Evolutionary conservation across 495 filamentous ascomycete genomes (phyloP).

Genomic region (Neurospora sp.): DNA sequence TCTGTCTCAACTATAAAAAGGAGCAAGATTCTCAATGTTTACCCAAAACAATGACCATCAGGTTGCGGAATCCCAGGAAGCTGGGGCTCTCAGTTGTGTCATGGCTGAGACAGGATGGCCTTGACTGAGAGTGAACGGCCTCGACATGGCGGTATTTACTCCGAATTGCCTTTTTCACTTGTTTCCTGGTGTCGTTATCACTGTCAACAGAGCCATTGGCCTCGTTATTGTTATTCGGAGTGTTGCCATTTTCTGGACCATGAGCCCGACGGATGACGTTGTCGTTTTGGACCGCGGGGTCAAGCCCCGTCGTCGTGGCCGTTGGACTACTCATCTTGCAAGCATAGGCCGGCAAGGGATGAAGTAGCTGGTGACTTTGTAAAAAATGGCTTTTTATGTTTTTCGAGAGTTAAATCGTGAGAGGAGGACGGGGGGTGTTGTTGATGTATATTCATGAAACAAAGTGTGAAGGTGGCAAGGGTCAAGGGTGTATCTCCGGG

Average conservation of each 20-base stretch:
- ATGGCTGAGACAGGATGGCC: slow-evolving; percentile 74
- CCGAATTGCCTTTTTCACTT: slow-evolving; percentile 17
- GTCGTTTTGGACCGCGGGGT: background rate
- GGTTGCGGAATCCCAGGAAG: slow-evolving; percentile 87
- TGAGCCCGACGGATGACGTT: background rate
- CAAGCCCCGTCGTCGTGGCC: slow-evolving; percentile 6
- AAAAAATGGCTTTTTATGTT: background rate
- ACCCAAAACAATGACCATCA: slow-evolving; percentile 93
- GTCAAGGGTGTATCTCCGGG: background rate
- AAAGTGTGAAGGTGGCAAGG: background rate
- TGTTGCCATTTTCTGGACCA: background rate
- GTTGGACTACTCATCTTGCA: slow-evolving; percentile 12
- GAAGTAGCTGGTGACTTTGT: background rate
- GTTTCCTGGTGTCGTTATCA: slow-evolving; percentile 3
- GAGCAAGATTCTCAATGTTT: slow-evolving; percentile 14
- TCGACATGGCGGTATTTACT: slow-evolving; percentile 78
- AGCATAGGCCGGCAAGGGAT: background rate
- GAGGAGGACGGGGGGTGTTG: background rate
- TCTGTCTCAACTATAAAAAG: background rate
- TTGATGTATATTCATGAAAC: background rate
- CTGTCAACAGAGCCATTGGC: slow-evolving; percentile 4
- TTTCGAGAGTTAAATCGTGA: background rate
- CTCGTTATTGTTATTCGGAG: background rate
- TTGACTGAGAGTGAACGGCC: slow-evolving; percentile 63
- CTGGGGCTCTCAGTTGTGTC: slow-evolving; percentile 65